phyloP scores from a whole-genome alignment of 345 rosid genomes.

The Arabidopsis arenosa region DNA sequence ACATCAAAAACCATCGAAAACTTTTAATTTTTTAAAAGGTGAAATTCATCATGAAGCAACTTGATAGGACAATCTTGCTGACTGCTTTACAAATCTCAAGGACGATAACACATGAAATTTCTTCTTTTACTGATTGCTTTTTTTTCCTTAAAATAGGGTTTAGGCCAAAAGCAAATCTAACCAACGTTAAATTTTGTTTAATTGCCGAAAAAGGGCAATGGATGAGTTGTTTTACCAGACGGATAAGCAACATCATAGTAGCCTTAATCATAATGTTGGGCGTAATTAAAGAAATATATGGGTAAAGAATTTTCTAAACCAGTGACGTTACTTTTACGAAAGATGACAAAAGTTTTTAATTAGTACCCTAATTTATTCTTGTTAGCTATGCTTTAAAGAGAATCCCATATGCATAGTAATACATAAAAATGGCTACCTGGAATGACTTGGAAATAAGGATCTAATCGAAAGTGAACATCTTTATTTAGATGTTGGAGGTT shows the following conservation, averaged over 20 bases:
- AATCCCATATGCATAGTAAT: not conserved
- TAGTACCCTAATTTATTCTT: not conserved
- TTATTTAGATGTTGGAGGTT: not conserved
- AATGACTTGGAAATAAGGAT: not conserved
- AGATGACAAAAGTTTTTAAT: too few species aligned
- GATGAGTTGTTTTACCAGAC: conserved; percentile 22
- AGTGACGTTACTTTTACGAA: not conserved
- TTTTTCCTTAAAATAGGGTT: not conserved
- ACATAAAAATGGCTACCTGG: not conserved
- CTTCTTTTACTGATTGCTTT: conserved; percentile 1
- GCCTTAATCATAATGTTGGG: conserved; percentile 36
- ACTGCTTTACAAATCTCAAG: conserved; percentile 23
- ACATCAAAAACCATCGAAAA: not conserved
- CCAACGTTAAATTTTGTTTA: conserved; percentile 16
- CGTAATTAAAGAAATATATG: not conserved
- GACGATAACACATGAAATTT: conserved; percentile 14
- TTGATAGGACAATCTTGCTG: conserved; percentile 31
- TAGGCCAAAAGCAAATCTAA: conserved; percentile 35
- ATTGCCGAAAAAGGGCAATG: not conserved
- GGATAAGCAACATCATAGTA: conserved; percentile 28
- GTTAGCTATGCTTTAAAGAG: not conserved
- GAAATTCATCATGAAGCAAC: conserved; percentile 16
- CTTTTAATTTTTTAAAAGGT: not conserved
- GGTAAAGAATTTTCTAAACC: not conserved
- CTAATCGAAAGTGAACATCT: not conserved